phyloP scores from a whole-genome alignment of 2,329 filamentous ascomycete species.

The Trichophaea hybrida region DNA sequence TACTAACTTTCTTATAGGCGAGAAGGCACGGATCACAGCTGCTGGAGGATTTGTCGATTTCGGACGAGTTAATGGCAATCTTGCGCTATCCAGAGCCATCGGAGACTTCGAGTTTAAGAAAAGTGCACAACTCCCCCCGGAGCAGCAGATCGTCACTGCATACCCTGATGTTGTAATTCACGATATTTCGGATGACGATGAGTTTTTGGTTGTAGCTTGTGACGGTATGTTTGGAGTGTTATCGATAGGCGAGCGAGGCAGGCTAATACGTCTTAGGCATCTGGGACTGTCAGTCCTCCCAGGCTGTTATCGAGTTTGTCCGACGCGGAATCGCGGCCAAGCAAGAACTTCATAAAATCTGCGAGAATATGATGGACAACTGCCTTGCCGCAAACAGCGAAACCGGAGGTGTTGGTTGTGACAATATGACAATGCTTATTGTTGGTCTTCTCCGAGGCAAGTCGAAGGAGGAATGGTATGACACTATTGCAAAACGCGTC shows the following conservation, averaged over 20 bases:
- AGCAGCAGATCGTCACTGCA: constrained; percentile 95
- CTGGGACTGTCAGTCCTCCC: constrained; percentile 98
- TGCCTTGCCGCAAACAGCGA: constrained; percentile 95
- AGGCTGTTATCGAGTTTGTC: constrained; percentile 93
- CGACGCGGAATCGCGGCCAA: constrained; percentile 90
- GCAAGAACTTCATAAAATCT: constrained; percentile 87
- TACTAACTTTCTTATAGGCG: constrained; percentile 41
- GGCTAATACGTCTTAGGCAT: constrained; percentile 51
- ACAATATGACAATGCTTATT: constrained; percentile 98
- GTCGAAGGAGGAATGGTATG: constrained; percentile 96
- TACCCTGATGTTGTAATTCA: constrained; percentile 89
- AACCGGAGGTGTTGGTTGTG: constrained; percentile 91
- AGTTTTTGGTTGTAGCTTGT: constrained; percentile 86
- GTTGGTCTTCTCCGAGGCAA: constrained; percentile 80
- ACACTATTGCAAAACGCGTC: constrained; percentile 83
- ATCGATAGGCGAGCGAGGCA: neutral
- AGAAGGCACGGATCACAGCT: constrained; percentile 89
- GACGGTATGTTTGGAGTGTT: constrained; percentile 46
- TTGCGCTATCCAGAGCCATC: constrained; percentile 90
- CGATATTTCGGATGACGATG: constrained; percentile 81
- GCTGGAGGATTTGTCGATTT: constrained; percentile 98
- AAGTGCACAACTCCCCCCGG: constrained; percentile 88
- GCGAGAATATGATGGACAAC: constrained; percentile 99
- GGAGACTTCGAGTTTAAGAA: constrained; percentile 99
- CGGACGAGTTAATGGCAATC: constrained; percentile 93